These are phyloP conservation scores for Rhypophila decipiens DNA, from an alignment of 495 filamentous ascomycete species.

Conservation along the genomic window DNA sequence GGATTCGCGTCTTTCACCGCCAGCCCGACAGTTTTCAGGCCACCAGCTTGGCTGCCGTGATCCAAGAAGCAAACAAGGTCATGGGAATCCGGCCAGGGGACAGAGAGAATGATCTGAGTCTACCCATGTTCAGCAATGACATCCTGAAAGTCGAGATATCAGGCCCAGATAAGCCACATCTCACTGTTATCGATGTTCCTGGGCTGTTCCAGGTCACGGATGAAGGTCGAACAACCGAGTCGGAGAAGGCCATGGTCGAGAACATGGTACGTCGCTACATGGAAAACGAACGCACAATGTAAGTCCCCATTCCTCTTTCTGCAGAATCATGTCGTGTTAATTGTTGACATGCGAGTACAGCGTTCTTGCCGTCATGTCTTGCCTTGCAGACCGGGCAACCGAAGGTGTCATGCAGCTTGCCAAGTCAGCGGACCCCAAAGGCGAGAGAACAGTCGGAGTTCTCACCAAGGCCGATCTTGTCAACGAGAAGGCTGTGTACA, in stretches of 20 bases:
- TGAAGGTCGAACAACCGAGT: constrained; percentile 9
- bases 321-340: neutral
- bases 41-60: constrained; percentile 20
- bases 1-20: constrained; percentile 11
- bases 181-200: constrained; percentile 20
- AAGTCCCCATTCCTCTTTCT: neutral
- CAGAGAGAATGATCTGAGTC: constrained; percentile 11
- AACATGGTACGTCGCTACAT: constrained; percentile 12
- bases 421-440: constrained; percentile 37
- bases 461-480: constrained; percentile 55
- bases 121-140: constrained; percentile 47
- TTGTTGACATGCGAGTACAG: neutral
- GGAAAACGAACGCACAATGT: constrained; percentile 16
- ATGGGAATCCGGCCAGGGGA: constrained; percentile 36
- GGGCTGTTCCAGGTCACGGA: constrained; percentile 13
- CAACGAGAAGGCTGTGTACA: constrained; percentile 38
- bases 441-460: constrained; percentile 49
- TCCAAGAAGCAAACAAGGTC: constrained; percentile 31
- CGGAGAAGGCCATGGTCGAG: constrained; percentile 10
- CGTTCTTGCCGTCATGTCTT: constrained; percentile 51
- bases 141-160: constrained; percentile 53
- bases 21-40: constrained; percentile 13
- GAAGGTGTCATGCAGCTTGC: constrained; percentile 53
- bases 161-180: constrained; percentile 37
- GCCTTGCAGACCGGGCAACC: constrained; percentile 53